A percentile compares a stretch with the other conserved stretches of the same genome.
Conservation (phyloP, 2,329 filamentous ascomycete genomes). For the Zasmidium angulare region DNA sequence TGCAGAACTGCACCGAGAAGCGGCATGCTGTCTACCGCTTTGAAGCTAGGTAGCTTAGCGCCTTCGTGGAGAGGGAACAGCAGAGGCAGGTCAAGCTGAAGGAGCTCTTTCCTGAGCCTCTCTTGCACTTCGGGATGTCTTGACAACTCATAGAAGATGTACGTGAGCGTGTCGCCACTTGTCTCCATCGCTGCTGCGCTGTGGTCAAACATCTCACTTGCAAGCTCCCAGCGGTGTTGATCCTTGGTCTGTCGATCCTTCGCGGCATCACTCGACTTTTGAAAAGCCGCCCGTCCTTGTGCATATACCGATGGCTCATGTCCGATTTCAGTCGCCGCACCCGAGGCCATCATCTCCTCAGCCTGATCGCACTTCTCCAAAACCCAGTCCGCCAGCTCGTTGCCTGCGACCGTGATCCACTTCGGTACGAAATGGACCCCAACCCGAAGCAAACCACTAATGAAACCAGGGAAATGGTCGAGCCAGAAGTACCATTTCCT, state of each 20-base stretch:
- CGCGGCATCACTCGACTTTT: constrained; percentile 37
- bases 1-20: constrained; percentile 57
- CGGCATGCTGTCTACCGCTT: constrained; percentile 45
- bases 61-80: not conserved
- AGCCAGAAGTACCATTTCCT: constrained; percentile 3
- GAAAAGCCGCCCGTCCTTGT: constrained; percentile 39
- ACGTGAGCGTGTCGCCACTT: constrained; percentile 64
- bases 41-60: constrained; percentile 15
- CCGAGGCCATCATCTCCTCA: constrained; percentile 33
- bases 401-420: not conserved
- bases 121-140: constrained; percentile 14
- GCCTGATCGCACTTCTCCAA: constrained; percentile 39
- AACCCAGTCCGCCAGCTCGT: constrained; percentile 60
- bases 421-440: not conserved
- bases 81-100: not conserved
- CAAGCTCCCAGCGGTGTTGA: constrained; percentile 43
- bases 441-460: not conserved
- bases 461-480: constrained; percentile 4
- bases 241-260: constrained; percentile 3
- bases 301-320: constrained; percentile 53
- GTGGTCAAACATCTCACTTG: constrained; percentile 71
- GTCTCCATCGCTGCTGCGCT: constrained; percentile 74
- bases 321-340: constrained; percentile 33
- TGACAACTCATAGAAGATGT: constrained; percentile 54
- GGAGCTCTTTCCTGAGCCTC: constrained; percentile 17